These are phyloP conservation scores for Stemphylium vesicarium DNA, from an alignment of 2,329 filamentous ascomycete genomes.

Conservation along the genomic window DNA sequence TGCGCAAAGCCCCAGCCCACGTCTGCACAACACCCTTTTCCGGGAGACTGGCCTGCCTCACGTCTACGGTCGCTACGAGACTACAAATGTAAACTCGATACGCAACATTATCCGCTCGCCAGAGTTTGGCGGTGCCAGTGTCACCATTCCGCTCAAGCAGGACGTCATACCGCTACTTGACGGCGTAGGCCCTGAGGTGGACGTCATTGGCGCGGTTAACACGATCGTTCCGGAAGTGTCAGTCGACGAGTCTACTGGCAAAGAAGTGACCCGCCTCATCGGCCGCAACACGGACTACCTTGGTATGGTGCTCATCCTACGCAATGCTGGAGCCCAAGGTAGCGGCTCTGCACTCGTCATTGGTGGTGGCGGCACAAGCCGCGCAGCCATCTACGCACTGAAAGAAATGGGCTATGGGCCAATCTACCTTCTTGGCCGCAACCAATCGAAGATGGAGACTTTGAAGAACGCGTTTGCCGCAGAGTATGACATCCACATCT, in stretches of 20 bases:
- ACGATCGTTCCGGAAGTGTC: slow-evolving; percentile 73
- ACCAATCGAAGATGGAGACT: slow-evolving; percentile 68
- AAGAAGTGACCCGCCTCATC: slow-evolving; percentile 61
- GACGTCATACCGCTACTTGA: slow-evolving; percentile 85
- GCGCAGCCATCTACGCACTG: slow-evolving; percentile 88
- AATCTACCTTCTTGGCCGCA: slow-evolving; percentile 86
- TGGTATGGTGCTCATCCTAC: slow-evolving; percentile 84
- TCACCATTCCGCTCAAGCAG: slow-evolving; percentile 94
- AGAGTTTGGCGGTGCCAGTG: slow-evolving; percentile 89
- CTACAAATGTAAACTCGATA: slow-evolving; percentile 66
- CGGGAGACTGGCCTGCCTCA: slow-evolving; percentile 79
- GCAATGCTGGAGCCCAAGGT: slow-evolving; percentile 63
- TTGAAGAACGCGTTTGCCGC: slow-evolving; percentile 76
- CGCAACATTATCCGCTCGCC: slow-evolving; percentile 69
- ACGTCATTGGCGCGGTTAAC: slow-evolving; percentile 89
- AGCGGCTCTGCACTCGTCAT: slow-evolving; percentile 74
- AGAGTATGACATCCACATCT: slow-evolving; percentile 69
- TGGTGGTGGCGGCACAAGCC: slow-evolving; percentile 88
- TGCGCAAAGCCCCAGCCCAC: slow-evolving; percentile 80
- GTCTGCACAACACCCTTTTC: slow-evolving; percentile 89
- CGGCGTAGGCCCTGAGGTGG: slow-evolving; percentile 77
- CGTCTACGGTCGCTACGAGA: slow-evolving; percentile 78
- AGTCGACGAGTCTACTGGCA: slow-evolving; percentile 48
- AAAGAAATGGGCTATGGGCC: slow-evolving; percentile 82
- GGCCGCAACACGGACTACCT: slow-evolving; percentile 97